Evolutionary conservation across 1,284 basidiomycete species (phyloP), one percentile per base, ranked within the genome.

Genomic region (Cutaneotrichosporon spelunceum): DNA sequence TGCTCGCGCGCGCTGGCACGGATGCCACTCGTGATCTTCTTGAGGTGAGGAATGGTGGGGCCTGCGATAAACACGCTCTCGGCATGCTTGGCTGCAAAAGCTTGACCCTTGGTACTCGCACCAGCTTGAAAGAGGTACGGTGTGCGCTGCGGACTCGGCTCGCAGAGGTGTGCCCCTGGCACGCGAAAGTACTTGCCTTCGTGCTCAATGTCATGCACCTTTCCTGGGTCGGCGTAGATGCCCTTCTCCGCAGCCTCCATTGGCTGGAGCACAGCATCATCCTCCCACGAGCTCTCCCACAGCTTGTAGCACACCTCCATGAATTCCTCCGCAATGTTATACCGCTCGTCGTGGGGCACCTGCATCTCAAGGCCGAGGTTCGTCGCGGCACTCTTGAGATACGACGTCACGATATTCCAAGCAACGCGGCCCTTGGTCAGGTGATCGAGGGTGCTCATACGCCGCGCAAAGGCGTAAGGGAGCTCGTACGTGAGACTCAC

Each of bases 71-170:
- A 78, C 39, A 78, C 73, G 23, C 71, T 74, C 60, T 78, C 76
- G 33, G 76, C 75, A 57, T 78, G 76, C 55, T 72, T 71, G 36
- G 71, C 73, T 0, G 70, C 76, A 47, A 78, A 78, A 1, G 66
- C 70, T 61, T 75, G 67, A 4, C 77, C 77, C 0, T 72, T 69
- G 13, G 69, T 66, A 1, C 70, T 73, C 3, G 69, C 69, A 10
- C 77, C 76, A 2, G 75, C 76, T 48, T 78, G 77, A 67, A 71
- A 78, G 54, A 78, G 68, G n/a, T 72, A 65, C 2, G 77, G 77
- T 1, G 73, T 69, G 11, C 76, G 65, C 61, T 78, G 75, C 7
- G 72, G 69, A 19, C 66, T 68, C 2, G 77, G 77, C 62, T 77
- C 71, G 63, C 70, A 72, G 44, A 78, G 72, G 60, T 75, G 72